Percentiles rank a stretch among this genome's conserved stretches.
Conservation (phyloP, 352 stramenopile species). For the Pythium sp. region DNA sequence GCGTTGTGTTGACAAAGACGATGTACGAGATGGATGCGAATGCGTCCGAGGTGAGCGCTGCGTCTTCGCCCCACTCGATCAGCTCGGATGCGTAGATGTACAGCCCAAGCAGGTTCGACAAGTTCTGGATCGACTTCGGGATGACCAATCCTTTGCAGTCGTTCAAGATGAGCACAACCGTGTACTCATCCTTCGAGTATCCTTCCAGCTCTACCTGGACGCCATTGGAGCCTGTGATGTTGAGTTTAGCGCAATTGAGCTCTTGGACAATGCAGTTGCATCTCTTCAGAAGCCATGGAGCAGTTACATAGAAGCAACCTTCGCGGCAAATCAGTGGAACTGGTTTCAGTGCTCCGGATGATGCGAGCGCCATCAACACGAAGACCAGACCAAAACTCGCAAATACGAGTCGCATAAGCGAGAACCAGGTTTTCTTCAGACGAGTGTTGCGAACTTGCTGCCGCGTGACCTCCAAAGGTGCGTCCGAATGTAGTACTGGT, state of each 20-base stretch:
- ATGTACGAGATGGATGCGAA: conserved; percentile 12
- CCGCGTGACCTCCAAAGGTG: background rate
- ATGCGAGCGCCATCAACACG: background rate
- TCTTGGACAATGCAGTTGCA: conserved; percentile 10
- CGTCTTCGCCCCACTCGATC: conserved; percentile 3
- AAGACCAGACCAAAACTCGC: background rate
- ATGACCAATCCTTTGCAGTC: background rate
- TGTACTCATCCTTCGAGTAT: background rate
- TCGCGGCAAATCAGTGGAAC: background rate
- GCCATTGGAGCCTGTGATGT: conserved; percentile 5
- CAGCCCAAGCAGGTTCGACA: conserved; percentile 4
- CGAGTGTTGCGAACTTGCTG: background rate
- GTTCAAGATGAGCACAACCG: conserved; percentile 1
- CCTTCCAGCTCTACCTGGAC: background rate
- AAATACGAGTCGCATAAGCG: background rate
- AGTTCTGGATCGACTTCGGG: conserved; percentile 2
- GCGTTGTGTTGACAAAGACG: conserved; percentile 3
- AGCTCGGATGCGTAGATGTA: conserved; percentile 10
- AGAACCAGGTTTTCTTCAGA: conserved; percentile 1
- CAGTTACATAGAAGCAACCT: background rate
- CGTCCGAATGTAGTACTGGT: background rate
- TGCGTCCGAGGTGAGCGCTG: conserved; percentile 8
- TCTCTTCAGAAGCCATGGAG: background rate
- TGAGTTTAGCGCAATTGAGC: conserved; percentile 13
- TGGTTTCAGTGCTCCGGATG: background rate